Evolutionary conservation across 2,329 filamentous ascomycete genomes (phyloP), one percentile per base, ranked within the genome.

Genomic region (Exserohilum rostratum): DNA sequence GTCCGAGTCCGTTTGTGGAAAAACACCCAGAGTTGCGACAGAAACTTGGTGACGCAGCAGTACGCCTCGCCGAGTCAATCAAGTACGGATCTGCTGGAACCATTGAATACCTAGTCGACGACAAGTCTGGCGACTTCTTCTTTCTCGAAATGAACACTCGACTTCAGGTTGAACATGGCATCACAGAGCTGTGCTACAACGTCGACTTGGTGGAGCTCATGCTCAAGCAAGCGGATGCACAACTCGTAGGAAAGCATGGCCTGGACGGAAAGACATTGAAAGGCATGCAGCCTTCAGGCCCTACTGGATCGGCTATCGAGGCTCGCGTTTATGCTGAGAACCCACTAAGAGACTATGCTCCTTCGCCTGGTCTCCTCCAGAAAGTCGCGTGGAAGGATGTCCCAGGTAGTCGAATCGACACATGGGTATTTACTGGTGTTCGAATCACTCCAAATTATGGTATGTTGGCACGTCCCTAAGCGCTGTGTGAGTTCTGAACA

Each of bases 71-170:
- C 0, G 78, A 80, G 60, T 80, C 78, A 0, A 78, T 84, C 53
- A 76, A 77, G 3, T 96, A 96, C 67, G 88, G 89, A n/a, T 91
- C 90, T 6, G 92, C 91, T 7, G 92, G 92, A 1, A 96, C 92
- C 0, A 89, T 96, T 17, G 92, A 96, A 76, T 96, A 93, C 69
- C 89, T 96, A 38, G 87, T 96, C 5, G 91, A 96, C 74, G 90
- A 91, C 70, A 86, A 90, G 65, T 87, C 86, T 5, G 90, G 87
- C 43, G 84, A 89, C 38, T 96, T 95, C 74, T 96, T 83, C 75
- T 85, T 85, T 57, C 71, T 85, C 0, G 83, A 85, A 62, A 84
- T 85, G 82, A 85, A 85, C 60, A 85, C 83, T 1, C 74, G 83
- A 40, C 72, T 85, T 2, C 83, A 85, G 57, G 83, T 85, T 5